Evolutionary conservation across 2,329 filamentous ascomycete genomes (phyloP).

Genomic region (Niveomyces coronatus): DNA sequence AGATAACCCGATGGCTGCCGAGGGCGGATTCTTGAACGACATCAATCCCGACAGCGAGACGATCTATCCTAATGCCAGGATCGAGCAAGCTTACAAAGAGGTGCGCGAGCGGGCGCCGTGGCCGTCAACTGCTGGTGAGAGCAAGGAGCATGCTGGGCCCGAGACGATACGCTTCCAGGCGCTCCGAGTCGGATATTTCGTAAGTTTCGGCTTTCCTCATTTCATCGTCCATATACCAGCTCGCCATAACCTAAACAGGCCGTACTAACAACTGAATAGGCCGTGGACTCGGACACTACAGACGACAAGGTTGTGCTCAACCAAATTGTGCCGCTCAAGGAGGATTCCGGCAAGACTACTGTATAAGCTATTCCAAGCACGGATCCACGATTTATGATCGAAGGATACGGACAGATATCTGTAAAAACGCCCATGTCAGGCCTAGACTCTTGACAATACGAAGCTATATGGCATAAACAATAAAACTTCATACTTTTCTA

Average conservation of each 20-base stretch:
- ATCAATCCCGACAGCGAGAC: conserved; percentile 78
- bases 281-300: conserved; percentile 65
- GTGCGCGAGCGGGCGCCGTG: conserved; percentile 64
- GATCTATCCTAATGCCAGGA: conserved; percentile 65
- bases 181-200: conserved; percentile 79
- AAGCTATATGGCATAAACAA: too few relatives aligned
- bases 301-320: conserved; percentile 71
- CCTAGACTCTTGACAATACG: too few relatives aligned
- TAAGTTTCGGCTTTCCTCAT: conserved; percentile 30
- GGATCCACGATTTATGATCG: too few relatives aligned
- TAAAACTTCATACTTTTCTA: too few relatives aligned
- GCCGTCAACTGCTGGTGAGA: conserved; percentile 69
- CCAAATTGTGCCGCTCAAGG: conserved; percentile 78
- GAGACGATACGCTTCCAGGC: conserved; percentile 85
- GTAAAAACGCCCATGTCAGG: too few relatives aligned
- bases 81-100: conserved; percentile 77
- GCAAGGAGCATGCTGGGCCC: conserved; percentile 49
- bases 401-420: too few relatives aligned
- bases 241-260: conserved; percentile 11
- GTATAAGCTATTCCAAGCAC: too few relatives aligned
- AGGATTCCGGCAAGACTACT: conserved; percentile 54
- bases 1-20: conserved; percentile 66
- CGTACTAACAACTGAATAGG: too few relatives aligned
- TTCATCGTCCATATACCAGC: neutral
- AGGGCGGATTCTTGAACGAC: conserved; percentile 73